Base-by-base conservation (phyloP, 1,139 yeast genomes). In the Taphrina sp. region DNA sequence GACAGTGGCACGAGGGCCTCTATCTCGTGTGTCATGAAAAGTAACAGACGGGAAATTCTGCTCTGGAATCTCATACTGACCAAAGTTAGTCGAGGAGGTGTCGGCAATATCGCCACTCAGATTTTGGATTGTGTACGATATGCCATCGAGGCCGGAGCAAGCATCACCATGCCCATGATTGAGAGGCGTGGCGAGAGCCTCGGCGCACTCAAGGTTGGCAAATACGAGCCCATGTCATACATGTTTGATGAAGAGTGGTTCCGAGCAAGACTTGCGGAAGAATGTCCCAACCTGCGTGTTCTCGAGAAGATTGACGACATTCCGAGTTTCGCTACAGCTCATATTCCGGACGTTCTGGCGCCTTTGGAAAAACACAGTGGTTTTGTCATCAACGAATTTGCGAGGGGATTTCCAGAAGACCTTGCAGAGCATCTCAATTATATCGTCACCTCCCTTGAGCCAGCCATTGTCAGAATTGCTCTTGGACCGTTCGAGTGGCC, bases 101-200 rank as follows among this genome's bases (percentile, higher is more conserved):
- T 38, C 23, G 43, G 43, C 26, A 38, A 38, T 12, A n/a, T 38
- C 2, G 23, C 23, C 19, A 12, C 29, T 12, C 43, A 14, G 7
- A 3, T 38, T 10, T 16, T 38, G 5, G 23, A 20, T 22, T 38
- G 43, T 38, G 29, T 38, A 2, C 43, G 29, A 20, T 38, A 22
- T 23, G 43, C 43, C 29, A 38, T 38, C 26, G 43, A 22, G 2
- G 43, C 17, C 2, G 43, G 43, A 14, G 43, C 43, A 20, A 14
- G 28, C 4, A 20, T 38, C n/a, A 38, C 29, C 14, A 12, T 38
- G 29, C 43, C 43, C 4, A 8, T 22, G 5, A 38, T 38, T 1
- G 43, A 20, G 16, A 38, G 23, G 14, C 26, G 43, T 8, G 43
- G 29, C 2, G 28, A 38, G 14, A 29, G 23, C 2, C 43, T 38